Percentiles rank a stretch among this genome's conserved stretches.
Evolutionary conservation across 805 yeast species (phyloP).

Genomic region (Wickerhamiella occidentalis): DNA sequence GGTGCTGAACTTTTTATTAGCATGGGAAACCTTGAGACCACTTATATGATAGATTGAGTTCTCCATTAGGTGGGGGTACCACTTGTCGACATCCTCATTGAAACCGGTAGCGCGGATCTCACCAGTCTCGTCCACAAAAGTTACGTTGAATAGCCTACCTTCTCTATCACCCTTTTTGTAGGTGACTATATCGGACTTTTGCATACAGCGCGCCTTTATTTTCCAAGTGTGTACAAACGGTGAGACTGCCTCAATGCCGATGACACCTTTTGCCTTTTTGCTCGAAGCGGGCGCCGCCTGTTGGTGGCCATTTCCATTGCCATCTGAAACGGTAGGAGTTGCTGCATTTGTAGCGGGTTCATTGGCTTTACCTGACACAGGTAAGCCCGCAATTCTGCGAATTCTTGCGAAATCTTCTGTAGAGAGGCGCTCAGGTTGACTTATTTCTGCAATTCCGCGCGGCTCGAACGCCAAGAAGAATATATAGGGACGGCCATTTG

Average conservation of each 20-base stretch:
- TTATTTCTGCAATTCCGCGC: neutral
- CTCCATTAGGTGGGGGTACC: constrained; percentile 64
- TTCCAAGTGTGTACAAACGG: constrained; percentile 90
- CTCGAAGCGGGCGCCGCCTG: neutral
- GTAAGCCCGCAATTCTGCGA: neutral
- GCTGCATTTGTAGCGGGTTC: neutral
- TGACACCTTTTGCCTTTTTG: neutral
- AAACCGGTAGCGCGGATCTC: constrained; percentile 95
- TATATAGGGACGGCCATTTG: constrained; percentile 6
- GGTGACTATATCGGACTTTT: constrained; percentile 74
- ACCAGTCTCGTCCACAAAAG: constrained; percentile 85
- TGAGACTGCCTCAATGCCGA: constrained; percentile 35
- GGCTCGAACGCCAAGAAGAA: neutral
- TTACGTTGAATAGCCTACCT: constrained; percentile 81
- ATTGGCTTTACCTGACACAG: neutral
- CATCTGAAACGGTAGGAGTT: neutral
- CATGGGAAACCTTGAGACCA: constrained; percentile 59
- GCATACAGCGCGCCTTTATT: constrained; percentile 82
- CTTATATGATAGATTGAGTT: constrained; percentile 81
- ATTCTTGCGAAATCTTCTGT: neutral
- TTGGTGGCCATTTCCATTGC: neutral
- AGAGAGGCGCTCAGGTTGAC: neutral
- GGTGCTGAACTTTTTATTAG: constrained; percentile 77
- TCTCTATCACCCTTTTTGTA: constrained; percentile 81
- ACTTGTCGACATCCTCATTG: constrained; percentile 72